A percentile compares a stretch with the other conserved stretches of the same genome.
These are phyloP conservation scores for Kwoniella mangroviensis DNA, from an alignment of 768 basidiomycete genomes.

Conservation along the genomic window DNA sequence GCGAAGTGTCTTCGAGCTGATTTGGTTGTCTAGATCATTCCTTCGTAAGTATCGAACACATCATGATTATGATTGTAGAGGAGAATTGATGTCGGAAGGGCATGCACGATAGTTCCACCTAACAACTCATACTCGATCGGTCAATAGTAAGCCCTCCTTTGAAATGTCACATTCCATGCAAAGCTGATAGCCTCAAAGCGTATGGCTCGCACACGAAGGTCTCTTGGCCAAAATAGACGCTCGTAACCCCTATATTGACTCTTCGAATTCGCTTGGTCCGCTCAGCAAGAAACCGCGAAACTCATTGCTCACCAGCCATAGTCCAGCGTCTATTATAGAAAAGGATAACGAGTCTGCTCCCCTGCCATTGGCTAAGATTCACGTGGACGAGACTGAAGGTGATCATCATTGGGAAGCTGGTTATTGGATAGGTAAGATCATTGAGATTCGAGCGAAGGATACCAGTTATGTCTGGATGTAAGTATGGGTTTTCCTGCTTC, in stretches of 20 bases:
- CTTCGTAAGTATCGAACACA: conserved; percentile 6
- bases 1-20: not conserved
- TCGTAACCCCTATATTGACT: too few relatives aligned
- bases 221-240: not conserved
- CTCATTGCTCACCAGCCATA: not conserved
- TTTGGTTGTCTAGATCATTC: conserved; percentile 14
- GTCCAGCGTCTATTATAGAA: too few relatives aligned
- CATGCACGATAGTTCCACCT: conserved; percentile 11
- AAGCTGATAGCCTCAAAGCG: conserved; percentile 5
- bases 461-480: conserved; percentile 31
- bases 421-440: conserved; percentile 29
- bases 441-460: conserved; percentile 32
- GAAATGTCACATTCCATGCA: not conserved
- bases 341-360: too few relatives aligned
- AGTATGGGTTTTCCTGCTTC: not conserved
- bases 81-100: not conserved
- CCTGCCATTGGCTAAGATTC: not conserved
- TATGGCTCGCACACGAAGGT: conserved; percentile 20
- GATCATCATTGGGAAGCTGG: conserved; percentile 10
- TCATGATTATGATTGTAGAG: not conserved
- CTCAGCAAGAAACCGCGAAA: not conserved
- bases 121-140: conserved; percentile 17
- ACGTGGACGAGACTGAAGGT: not conserved
- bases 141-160: conserved; percentile 13
- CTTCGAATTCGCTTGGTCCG: not conserved